Base-by-base conservation (phyloP, 129 eudicot species). In the Chrysanthemum makinoi region DNA sequence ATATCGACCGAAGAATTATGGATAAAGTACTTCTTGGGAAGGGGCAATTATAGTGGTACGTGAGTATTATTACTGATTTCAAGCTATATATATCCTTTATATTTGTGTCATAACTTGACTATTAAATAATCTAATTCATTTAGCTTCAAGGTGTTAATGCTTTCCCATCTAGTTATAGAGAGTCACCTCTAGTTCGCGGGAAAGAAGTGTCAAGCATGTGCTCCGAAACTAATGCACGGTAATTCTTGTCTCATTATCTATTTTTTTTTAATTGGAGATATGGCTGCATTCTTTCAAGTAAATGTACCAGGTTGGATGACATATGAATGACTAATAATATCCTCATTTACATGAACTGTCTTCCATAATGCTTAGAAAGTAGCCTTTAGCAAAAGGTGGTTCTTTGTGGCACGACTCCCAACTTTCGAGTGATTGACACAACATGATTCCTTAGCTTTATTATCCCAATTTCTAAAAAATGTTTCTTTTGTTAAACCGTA, bases 351-450 rank as follows among this genome's bases (percentile, higher is more conserved):
- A 87, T 83, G 72, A 0, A 3, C 0, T 84, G 85, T 54, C 1
- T 70, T 12, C 4, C 9, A 3, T 30, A 16, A 10, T 88, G 90
- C 72, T 66, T 88, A 20, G 81, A 80, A 6, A 22, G 4, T 0
- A n/a, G 12, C 2, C 28, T 30, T 80, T 48, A 73, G 57, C 80
- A 87, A 18, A 88, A 85, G 58, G 80, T 88, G n/a, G 78, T 88
- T 15, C 43, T 85, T 0, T 83, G 86, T 60, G 72, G 0, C 0
- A 70, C 48, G 15, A 0, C 51, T 7, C 69, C 19, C 19, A 0
- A 2, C 2, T 0, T 76, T 10, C 22, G 69, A 67, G 55, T 6
- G 12, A 1, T n/a, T 0, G 1, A 65, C 72, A 0, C 81, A 83
- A 39, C 46, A 26, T 83, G 88, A 16, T 30, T 73, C 19, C 46